A percentile compares a stretch with the other conserved stretches of the same genome.
Evolutionary conservation across 768 basidiomycete species (phyloP).

Genomic region (Rhodosporidiobolus sp.): DNA sequence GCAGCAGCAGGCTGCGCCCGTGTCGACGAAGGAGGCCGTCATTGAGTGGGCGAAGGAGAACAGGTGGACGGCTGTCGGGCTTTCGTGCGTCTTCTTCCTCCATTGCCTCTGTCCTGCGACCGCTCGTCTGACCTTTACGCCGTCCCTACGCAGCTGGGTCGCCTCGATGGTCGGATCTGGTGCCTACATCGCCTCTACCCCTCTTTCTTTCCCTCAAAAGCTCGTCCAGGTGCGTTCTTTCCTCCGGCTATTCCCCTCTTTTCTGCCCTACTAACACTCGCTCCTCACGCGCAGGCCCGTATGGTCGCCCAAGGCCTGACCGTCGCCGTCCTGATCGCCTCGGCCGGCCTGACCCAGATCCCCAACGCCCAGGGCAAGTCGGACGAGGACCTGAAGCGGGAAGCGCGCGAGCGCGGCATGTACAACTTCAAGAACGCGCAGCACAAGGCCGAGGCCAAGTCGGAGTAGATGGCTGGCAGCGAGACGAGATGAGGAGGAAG

Average conservation of each 20-base stretch:
- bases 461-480: background rate
- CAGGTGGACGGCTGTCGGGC: slow-evolving; percentile 32
- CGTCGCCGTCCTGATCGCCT: slow-evolving; percentile 46
- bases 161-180: slow-evolving; percentile 37
- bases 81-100: slow-evolving; percentile 18
- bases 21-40: slow-evolving; percentile 28
- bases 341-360: slow-evolving; percentile 43
- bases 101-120: background rate
- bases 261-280: background rate
- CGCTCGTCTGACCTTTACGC: background rate
- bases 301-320: slow-evolving; percentile 46
- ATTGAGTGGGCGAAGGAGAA: slow-evolving; percentile 38
- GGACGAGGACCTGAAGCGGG: slow-evolving; percentile 36
- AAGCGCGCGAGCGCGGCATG: slow-evolving; percentile 35
- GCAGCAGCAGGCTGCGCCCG: background rate
- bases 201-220: slow-evolving; percentile 44
- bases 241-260: background rate
- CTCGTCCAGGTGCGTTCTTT: slow-evolving; percentile 40
- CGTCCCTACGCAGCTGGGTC: slow-evolving; percentile 11
- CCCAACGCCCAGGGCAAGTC: slow-evolving; percentile 28
- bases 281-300: slow-evolving; percentile 15
- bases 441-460: slow-evolving; percentile 7
- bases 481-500: background rate
- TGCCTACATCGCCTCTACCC: slow-evolving; percentile 37
- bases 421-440: slow-evolving; percentile 34